These are phyloP conservation scores for Pythium plurisporium DNA, from an alignment of 352 stramenopile species.

Conservation along the genomic window DNA sequence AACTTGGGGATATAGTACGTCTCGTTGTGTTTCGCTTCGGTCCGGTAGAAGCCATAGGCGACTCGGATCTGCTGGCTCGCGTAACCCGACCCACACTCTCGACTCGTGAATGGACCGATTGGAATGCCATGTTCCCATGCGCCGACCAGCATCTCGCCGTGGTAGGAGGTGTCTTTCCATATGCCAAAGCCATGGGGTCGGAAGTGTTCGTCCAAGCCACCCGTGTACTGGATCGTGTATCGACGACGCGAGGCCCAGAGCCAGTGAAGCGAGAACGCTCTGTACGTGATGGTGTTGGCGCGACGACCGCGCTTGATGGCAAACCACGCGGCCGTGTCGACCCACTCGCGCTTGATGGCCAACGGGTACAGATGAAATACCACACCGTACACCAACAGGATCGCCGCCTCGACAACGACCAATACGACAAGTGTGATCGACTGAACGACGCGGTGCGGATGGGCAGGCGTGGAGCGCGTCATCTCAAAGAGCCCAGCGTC, in stretches of 20 bases:
- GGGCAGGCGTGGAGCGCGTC: background rate
- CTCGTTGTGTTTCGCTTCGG: conserved; percentile 26
- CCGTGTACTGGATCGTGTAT: conserved; percentile 44
- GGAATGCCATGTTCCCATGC: conserved; percentile 52
- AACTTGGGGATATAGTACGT: conserved; percentile 53
- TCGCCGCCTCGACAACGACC: conserved; percentile 22
- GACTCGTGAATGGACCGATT: conserved; percentile 54
- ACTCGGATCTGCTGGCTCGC: conserved; percentile 38
- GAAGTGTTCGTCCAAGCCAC: conserved; percentile 35
- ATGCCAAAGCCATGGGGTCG: conserved; percentile 54
- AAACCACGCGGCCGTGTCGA: conserved; percentile 32
- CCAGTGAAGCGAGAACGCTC: background rate
- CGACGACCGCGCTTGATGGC: conserved; percentile 24
- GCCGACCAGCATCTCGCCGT: conserved; percentile 53
- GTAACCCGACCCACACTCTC: conserved; percentile 53
- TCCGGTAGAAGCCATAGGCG: conserved; percentile 36
- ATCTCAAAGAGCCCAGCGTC: conserved; percentile 25
- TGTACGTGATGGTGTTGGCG: conserved; percentile 32
- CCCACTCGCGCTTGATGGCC: conserved; percentile 31
- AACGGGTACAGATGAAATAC: conserved; percentile 41
- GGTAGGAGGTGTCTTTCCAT: conserved; percentile 57
- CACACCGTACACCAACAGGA: conserved; percentile 30
- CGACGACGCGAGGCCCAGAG: conserved; percentile 12
- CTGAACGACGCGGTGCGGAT: background rate
- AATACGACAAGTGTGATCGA: conserved; percentile 16